Percentiles rank a stretch among this genome's conserved stretches.
These are phyloP conservation scores for Ulota crispa DNA, from an alignment of 225 moss, liverwort and hornwort species.

Conservation along the genomic window DNA sequence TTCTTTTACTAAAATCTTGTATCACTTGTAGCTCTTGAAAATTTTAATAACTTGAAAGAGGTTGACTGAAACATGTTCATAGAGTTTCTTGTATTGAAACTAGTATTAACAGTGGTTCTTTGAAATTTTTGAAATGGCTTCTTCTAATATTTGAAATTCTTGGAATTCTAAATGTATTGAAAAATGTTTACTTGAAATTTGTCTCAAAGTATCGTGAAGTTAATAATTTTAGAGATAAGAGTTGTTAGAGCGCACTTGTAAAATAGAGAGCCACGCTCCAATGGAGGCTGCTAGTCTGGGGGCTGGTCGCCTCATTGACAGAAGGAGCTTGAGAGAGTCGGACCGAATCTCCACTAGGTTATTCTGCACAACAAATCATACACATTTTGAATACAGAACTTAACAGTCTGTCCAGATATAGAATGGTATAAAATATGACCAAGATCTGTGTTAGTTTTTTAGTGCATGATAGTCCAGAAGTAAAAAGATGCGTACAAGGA, in stretches of 20 bases:
- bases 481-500: slow-evolving; percentile 49
- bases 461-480: background rate
- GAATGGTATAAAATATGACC: background rate
- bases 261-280: slow-evolving; percentile 66
- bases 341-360: slow-evolving; percentile 67
- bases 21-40: background rate
- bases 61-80: background rate
- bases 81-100: too few species aligned
- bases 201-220: background rate
- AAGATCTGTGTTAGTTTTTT: background rate
- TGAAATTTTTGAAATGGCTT: too few species aligned
- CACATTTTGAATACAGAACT: background rate
- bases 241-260: slow-evolving; percentile 31
- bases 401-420: background rate
- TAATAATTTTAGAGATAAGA: background rate
- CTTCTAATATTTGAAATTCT: too few species aligned
- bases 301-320: slow-evolving; percentile 58
- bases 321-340: slow-evolving; percentile 58
- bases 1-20: background rate
- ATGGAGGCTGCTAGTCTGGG: slow-evolving; percentile 57
- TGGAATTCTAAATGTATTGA: too few species aligned
- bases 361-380: slow-evolving; percentile 37
- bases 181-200: background rate
- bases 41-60: background rate
- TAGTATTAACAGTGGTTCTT: too few species aligned